These are phyloP conservation scores for Sporothrix variecibatus DNA, from an alignment of 2,329 filamentous ascomycete species.

Conservation along the genomic window DNA sequence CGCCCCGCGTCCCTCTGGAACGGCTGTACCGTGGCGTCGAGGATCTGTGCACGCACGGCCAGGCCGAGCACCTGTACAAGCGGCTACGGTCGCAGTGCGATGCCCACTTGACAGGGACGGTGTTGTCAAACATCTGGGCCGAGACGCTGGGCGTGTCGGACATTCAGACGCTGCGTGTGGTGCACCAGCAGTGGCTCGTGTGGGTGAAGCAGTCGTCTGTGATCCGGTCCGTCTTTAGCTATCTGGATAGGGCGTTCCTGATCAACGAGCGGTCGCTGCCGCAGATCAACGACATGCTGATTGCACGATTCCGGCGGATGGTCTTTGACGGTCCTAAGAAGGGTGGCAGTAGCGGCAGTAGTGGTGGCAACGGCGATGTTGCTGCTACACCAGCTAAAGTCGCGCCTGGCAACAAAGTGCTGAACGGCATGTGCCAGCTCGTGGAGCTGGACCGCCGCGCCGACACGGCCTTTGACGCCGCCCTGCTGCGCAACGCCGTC, in stretches of 20 bases:
- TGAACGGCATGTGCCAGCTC: slow-evolving; percentile 70
- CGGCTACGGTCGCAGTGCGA: slow-evolving; percentile 68
- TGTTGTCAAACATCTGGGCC: slow-evolving; percentile 58
- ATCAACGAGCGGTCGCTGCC: slow-evolving; percentile 68
- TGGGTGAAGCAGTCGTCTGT: slow-evolving; percentile 81
- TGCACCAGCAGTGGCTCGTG: slow-evolving; percentile 64
- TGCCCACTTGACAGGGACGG: slow-evolving; percentile 62
- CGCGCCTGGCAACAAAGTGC: slow-evolving; percentile 43
- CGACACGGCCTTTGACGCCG: slow-evolving; percentile 58
- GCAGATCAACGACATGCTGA: slow-evolving; percentile 79
- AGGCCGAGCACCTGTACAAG: slow-evolving; percentile 67
- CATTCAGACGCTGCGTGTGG: slow-evolving; percentile 62
- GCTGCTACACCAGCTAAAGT: slow-evolving; percentile 16
- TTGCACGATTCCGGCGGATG: slow-evolving; percentile 70
- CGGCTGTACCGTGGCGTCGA: slow-evolving; percentile 88
- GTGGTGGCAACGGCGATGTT: not conserved
- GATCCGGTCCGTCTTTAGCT: slow-evolving; percentile 89
- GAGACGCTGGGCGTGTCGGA: slow-evolving; percentile 55
- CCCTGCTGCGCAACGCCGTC: slow-evolving; percentile 72
- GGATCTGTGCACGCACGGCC: slow-evolving; percentile 80
- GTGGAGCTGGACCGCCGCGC: slow-evolving; percentile 70
- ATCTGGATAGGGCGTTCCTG: slow-evolving; percentile 86
- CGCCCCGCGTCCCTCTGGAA: slow-evolving; percentile 75
- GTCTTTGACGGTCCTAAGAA: slow-evolving; percentile 44
- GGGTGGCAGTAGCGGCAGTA: no score